A percentile compares a stretch with the other conserved stretches of the same genome.
Evolutionary conservation across 2,329 filamentous ascomycete species (phyloP).

Genomic region (Aspergillus melleus): DNA sequence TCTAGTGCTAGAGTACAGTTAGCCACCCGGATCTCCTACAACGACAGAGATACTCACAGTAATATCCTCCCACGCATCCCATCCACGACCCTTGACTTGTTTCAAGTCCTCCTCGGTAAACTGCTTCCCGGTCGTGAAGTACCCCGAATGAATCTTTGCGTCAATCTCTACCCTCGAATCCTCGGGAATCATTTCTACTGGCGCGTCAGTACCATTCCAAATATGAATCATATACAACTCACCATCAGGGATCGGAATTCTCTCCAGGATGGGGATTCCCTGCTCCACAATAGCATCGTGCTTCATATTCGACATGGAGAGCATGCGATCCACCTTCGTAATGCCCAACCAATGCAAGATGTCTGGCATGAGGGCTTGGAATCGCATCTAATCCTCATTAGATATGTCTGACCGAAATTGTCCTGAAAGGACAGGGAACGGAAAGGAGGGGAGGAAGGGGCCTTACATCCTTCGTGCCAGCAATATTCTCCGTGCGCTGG

Average conservation of each 20-base stretch:
- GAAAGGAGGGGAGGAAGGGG: no score
- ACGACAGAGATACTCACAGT: background rate
- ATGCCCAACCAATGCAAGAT: slow-evolving; percentile 96
- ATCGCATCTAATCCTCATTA: slow-evolving; percentile 66
- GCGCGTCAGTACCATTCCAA: background rate
- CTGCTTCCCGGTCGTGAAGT: slow-evolving; percentile 79
- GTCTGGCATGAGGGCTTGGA: slow-evolving; percentile 94
- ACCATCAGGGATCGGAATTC: slow-evolving; percentile 78
- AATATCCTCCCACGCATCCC: slow-evolving; percentile 64
- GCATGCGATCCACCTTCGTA: slow-evolving; percentile 93
- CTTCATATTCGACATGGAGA: slow-evolving; percentile 84
- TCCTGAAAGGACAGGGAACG: no score
- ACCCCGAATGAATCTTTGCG: slow-evolving; percentile 87
- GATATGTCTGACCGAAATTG: background rate
- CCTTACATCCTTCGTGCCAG: slow-evolving; percentile 70
- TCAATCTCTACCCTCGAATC: slow-evolving; percentile 94
- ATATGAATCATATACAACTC: background rate
- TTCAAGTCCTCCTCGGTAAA: slow-evolving; percentile 82
- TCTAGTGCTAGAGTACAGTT: background rate
- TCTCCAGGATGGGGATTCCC: slow-evolving; percentile 71
- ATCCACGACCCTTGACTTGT: slow-evolving; percentile 80
- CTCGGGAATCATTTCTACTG: slow-evolving; percentile 74
- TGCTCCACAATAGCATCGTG: slow-evolving; percentile 48
- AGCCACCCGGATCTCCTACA: background rate
- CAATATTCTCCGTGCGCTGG: slow-evolving; percentile 92